Base-by-base conservation (phyloP, 2,329 filamentous ascomycete species). In the Biscogniauxia marginata region DNA sequence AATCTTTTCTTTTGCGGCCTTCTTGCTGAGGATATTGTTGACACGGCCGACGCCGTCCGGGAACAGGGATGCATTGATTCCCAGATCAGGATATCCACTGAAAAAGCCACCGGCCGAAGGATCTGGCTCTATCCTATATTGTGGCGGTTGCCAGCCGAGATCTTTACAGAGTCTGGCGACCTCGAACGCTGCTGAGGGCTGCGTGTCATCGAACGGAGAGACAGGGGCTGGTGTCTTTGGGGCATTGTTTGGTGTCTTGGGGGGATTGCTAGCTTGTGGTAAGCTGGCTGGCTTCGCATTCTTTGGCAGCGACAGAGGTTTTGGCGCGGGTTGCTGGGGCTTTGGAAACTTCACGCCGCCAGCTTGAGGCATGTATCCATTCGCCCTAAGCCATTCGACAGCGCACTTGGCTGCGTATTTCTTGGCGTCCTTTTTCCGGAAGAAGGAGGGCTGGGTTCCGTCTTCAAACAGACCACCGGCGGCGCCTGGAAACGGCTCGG, bases 371-470 rank as follows among this genome's bases (percentile, higher is more conserved):
- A 76, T 72, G 25, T 62, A 57, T 7, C 63, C 63, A 21, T 67
- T 57, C 2, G 43, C 53, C 19, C 67, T 63, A 16, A 82, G 70
- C 70, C 74, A 81, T 7, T 73, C 67, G 20, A 78, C 61, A 21
- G 80, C 80, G 11, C 73, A 74, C 61, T 75, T 76, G 20, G 82
- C 80, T 0, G 82, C 81, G 59, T 78, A 82, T 58, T 77, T 73
- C 66, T 81, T 84, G 21, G 83, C 81, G 34, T 77, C 77, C 72
- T 81, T 84, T 62, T 84, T 84, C 22, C 65, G 71, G 9, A 67
- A 55, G 52, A 83, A 84, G 0, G 64, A 56, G 0, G 75, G 76
- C 25, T 63, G 55, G 3, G 61, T 55, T 1, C 54, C 63, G 25
- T 67, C 67, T 6, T 59, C 48, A 0, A 64, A 57, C 11, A 69